phyloP scores from a whole-genome alignment of 176 grass and related monocot genomes.

The Bolboschoenus planiculmis region DNA sequence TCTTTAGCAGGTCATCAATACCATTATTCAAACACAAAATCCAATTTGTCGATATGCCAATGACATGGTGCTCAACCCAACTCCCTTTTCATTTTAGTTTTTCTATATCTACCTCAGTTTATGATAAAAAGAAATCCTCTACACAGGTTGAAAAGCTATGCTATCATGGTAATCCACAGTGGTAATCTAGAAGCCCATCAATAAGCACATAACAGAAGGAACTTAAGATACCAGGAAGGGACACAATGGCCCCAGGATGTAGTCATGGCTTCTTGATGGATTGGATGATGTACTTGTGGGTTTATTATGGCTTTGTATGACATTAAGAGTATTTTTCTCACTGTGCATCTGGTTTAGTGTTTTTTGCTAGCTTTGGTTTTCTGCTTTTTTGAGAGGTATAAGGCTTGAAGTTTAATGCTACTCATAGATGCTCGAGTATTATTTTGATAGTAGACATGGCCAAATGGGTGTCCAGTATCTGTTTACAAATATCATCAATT shows the following conservation, averaged over 20 bases:
- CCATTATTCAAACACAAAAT: too few relatives aligned
- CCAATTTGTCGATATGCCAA: too few relatives aligned
- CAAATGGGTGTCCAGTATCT: background rate
- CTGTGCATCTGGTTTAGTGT: background rate
- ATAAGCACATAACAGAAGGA: too few relatives aligned
- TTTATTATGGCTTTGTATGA: background rate
- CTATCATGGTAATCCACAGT: background rate
- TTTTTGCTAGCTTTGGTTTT: too few relatives aligned
- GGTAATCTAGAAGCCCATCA: background rate
- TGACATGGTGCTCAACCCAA: too few relatives aligned
- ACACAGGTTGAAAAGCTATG: background rate
- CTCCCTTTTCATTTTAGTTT: background rate
- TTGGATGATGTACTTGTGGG: too few relatives aligned
- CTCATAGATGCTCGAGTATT: background rate
- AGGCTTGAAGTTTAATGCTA: too few relatives aligned
- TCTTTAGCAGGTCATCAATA: too few relatives aligned
- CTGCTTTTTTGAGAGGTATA: too few relatives aligned
- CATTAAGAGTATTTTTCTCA: background rate
- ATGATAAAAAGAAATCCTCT: background rate
- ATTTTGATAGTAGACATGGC: background rate
- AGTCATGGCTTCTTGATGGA: too few relatives aligned
- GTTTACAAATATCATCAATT: background rate
- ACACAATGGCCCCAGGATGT: too few relatives aligned
- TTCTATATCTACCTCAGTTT: background rate
- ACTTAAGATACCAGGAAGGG: too few relatives aligned